These are phyloP conservation scores for Phytophthora foliorum DNA, from an alignment of 352 stramenopile species.

Conservation along the genomic window DNA sequence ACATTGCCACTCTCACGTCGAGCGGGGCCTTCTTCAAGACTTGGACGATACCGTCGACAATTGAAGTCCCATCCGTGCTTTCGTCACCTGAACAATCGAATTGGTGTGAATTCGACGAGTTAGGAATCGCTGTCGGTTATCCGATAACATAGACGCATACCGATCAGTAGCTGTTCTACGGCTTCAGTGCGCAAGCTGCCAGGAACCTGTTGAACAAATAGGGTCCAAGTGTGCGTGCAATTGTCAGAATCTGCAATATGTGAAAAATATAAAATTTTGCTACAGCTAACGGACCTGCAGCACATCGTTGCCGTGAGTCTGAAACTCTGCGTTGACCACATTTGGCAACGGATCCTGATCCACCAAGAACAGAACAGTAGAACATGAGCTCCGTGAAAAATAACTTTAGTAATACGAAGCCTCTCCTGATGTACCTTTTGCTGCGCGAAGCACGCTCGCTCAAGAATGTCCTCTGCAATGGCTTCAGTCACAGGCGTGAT, in stretches of 20 bases:
- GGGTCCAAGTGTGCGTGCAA: too few species aligned
- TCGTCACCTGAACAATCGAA: slow-evolving; percentile 37
- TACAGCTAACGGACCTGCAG: slow-evolving; percentile 41
- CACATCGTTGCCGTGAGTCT: slow-evolving; percentile 42
- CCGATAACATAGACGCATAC: slow-evolving; percentile 20
- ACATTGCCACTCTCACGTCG: slow-evolving; percentile 69
- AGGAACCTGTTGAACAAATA: slow-evolving; percentile 44
- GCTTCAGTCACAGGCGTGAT: slow-evolving; percentile 21
- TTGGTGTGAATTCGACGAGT: background rate
- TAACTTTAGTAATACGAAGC: background rate
- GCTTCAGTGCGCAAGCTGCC: slow-evolving; percentile 44
- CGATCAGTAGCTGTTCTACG: slow-evolving; percentile 60
- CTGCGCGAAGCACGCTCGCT: slow-evolving; percentile 82
- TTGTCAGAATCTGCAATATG: background rate
- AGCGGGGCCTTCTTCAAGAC: slow-evolving; percentile 67
- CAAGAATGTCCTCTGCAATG: slow-evolving; percentile 70
- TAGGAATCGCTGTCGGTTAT: background rate
- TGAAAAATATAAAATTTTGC: background rate
- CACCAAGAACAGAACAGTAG: background rate
- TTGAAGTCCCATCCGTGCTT: slow-evolving; percentile 48
- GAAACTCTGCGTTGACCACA: slow-evolving; percentile 59
- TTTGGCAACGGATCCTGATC: slow-evolving; percentile 46
- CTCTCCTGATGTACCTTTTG: slow-evolving; percentile 39
- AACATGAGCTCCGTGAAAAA: background rate
- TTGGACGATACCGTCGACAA: slow-evolving; percentile 67